These are phyloP conservation scores for Fusarium pseudonygamai DNA, from an alignment of 2,329 filamentous ascomycete species.

Conservation along the genomic window DNA sequence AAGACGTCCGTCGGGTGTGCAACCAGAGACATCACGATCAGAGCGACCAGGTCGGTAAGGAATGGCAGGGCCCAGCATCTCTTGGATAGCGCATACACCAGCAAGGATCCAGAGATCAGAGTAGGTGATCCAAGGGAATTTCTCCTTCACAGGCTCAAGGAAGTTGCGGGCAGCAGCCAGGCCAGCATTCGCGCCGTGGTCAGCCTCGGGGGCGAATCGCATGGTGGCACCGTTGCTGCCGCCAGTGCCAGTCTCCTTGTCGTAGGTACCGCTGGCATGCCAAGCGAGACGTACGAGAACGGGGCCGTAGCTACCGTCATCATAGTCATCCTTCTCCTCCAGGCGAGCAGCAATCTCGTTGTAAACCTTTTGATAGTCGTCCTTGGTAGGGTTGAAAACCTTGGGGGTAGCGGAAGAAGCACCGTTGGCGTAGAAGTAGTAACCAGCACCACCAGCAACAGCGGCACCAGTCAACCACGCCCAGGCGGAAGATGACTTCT, in stretches of 20 bases:
- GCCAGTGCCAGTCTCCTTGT: slow-evolving; percentile 86
- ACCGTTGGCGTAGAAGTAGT: slow-evolving; percentile 71
- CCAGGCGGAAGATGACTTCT: slow-evolving; percentile 59
- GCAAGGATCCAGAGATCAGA: slow-evolving; percentile 96
- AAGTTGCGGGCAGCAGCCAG: slow-evolving; percentile 88
- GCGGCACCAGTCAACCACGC: slow-evolving; percentile 69
- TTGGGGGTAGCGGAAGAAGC: slow-evolving; percentile 60
- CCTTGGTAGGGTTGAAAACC: slow-evolving; percentile 77
- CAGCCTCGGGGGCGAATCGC: slow-evolving; percentile 89
- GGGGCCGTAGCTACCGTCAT: slow-evolving; percentile 95
- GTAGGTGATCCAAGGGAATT: slow-evolving; percentile 96
- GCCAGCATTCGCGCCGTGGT: slow-evolving; percentile 94
- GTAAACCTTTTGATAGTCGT: slow-evolving; percentile 97
- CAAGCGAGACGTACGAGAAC: slow-evolving; percentile 91
- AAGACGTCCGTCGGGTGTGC: slow-evolving; percentile 91
- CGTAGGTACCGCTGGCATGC: slow-evolving; percentile 94
- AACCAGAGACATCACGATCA: slow-evolving; percentile 82
- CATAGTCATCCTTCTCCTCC: slow-evolving; percentile 92
- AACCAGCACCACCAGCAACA: slow-evolving; percentile 70
- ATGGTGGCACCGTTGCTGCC: slow-evolving; percentile 97
- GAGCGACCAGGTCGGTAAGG: slow-evolving; percentile 87
- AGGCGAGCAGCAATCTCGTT: slow-evolving; percentile 82
- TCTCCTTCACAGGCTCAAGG: slow-evolving; percentile 86
- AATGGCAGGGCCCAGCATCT: slow-evolving; percentile 90
- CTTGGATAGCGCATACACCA: slow-evolving; percentile 87